A percentile compares a stretch with the other conserved stretches of the same genome.
These are phyloP conservation scores for Antitrichia curtipendula DNA, from an alignment of 225 moss, liverwort and hornwort species.

Conservation along the genomic window DNA sequence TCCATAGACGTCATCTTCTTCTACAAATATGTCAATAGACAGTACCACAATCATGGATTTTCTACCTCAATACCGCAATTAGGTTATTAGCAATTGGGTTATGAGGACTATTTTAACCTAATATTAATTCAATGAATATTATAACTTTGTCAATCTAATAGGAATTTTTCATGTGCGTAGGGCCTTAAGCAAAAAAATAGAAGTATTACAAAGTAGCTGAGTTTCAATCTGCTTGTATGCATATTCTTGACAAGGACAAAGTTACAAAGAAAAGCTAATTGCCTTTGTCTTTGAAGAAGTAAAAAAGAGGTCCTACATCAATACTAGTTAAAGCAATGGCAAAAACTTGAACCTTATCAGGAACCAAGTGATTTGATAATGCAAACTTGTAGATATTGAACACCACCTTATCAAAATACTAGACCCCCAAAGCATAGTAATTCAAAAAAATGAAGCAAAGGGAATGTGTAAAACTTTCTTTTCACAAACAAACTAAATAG, in stretches of 20 bases:
- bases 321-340: constrained; percentile 7
- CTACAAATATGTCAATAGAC: no score
- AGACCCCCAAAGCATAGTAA: not conserved
- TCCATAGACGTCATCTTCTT: no score
- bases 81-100: no score
- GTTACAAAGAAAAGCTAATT: not conserved
- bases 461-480: not conserved
- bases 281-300: not conserved
- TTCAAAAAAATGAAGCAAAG: not conserved
- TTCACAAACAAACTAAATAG: no score
- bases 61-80: no score
- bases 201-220: not conserved
- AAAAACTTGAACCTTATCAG: constrained; percentile 11
- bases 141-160: no score
- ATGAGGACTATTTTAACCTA: no score
- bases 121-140: no score
- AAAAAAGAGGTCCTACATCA: not conserved
- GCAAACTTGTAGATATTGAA: not conserved
- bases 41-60: no score
- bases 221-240: not conserved
- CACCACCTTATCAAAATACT: not conserved
- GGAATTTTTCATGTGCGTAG: no score
- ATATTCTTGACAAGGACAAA: not conserved
- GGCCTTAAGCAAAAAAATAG: not conserved
- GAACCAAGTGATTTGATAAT: not conserved